Base-by-base conservation (phyloP, 73 alveolate species). In the Stentor roeselii region DNA sequence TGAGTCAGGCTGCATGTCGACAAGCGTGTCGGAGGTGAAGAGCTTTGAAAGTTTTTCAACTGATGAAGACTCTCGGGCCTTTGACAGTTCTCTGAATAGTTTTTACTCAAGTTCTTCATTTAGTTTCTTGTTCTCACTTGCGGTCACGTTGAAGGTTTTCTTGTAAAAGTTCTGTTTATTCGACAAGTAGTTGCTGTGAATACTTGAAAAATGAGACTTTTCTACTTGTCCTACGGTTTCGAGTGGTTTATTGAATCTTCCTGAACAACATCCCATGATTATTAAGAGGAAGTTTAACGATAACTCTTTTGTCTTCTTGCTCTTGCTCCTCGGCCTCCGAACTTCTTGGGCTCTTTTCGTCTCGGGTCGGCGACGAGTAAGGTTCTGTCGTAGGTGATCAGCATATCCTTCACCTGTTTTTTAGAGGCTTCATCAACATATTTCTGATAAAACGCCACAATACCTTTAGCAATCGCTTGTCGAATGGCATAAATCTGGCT, bases 301-400 rank as follows among this genome's bases (percentile, higher is more conserved):
- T 95, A 95, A 78, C 97, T 89, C 92, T 95, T 95, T 86, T 95
- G 96, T 90, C 84, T 88, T 94, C 98, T 90, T 32, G 98, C 91
- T 95, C 98, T 96, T 86, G 98, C 98, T 75, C 98, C 98, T 39
- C 88, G 88, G 82, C 98, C 98, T 34, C 98, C 98, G 88, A 87
- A 96, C 87, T 95, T 93, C 95, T 94, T 96, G 83, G 98, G 98
- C 86, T 94, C 98, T 77, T 93, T 76, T 96, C 98, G 93, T 96
- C 98, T 96, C 86, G 93, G 94, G 93, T 96, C 98, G 77, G 98
- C 92, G 50, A 96, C 98, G 82, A 95, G 86, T 82, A 95, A 92
- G 92, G 92, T 91, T 92, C 95, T 96, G 92, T 94, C 98, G 93
- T 96, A 96, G 87, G 92, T 94, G 83, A 95, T 84, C 86, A 96